Percentiles rank a stretch among this genome's conserved stretches.
These are phyloP conservation scores for Candida sp. DNA, from an alignment of 1,139 yeast species.

Conservation along the genomic window DNA sequence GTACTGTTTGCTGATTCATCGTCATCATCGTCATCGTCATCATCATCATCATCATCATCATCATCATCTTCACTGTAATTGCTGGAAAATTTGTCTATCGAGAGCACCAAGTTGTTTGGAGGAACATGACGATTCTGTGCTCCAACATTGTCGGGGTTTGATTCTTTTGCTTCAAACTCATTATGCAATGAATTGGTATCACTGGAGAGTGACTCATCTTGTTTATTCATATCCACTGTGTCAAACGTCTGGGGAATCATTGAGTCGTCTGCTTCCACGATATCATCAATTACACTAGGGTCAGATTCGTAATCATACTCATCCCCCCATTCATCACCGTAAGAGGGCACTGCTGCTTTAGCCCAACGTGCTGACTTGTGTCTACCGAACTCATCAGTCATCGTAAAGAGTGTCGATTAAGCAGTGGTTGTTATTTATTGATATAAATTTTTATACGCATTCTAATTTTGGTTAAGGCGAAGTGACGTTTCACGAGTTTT, in stretches of 20 bases:
- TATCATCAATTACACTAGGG: slow-evolving; percentile 7
- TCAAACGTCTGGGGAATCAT: slow-evolving; percentile 10
- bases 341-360: slow-evolving; percentile 53
- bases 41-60: slow-evolving; percentile 27
- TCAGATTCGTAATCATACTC: slow-evolving; percentile 27
- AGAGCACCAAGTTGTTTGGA: slow-evolving; percentile 24
- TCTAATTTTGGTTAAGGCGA: not conserved
- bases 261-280: slow-evolving; percentile 5
- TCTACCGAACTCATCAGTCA: slow-evolving; percentile 49
- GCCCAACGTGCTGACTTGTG: slow-evolving; percentile 66
- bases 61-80: slow-evolving; percentile 12
- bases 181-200: not conserved
- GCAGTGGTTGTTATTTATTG: not conserved
- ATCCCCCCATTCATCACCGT: slow-evolving; percentile 61
- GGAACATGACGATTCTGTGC: not conserved
- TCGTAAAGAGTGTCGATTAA: slow-evolving; percentile 7
- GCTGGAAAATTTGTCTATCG: slow-evolving; percentile 24
- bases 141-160: not conserved
- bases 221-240: slow-evolving; percentile 2
- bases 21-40: slow-evolving; percentile 18
- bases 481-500: not conserved
- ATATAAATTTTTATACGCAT: not conserved
- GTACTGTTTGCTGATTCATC: slow-evolving; percentile 5
- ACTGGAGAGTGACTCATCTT: not conserved
- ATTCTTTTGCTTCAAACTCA: not conserved